Evolutionary conservation across 345 rosid species (phyloP).

Genomic region (Arabis hirsuta): DNA sequence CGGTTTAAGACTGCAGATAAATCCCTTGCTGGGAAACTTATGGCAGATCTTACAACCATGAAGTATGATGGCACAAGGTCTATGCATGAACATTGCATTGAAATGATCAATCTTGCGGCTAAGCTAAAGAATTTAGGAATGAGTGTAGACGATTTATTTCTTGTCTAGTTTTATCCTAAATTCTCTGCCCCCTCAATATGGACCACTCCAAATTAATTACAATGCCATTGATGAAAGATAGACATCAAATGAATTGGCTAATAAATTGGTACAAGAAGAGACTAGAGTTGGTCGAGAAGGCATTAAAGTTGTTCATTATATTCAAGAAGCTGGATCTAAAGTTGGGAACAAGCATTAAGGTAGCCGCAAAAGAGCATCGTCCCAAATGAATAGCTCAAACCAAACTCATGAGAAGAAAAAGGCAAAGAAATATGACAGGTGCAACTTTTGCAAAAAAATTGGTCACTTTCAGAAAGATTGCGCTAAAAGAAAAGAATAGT

Average conservation of each 20-base stretch:
- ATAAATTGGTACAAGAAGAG: background rate
- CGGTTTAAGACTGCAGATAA: background rate
- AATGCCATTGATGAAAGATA: background rate
- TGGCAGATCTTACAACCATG: no score
- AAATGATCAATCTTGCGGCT: no score
- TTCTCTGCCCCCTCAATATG: no score
- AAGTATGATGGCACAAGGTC: no score
- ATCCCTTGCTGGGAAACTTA: background rate
- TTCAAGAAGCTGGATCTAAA: background rate
- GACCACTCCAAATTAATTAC: no score
- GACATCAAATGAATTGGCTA: background rate
- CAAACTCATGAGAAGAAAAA: background rate
- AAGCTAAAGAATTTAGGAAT: no score
- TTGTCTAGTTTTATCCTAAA: no score
- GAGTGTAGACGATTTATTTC: no score
- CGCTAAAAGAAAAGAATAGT: slow-evolving; percentile 17
- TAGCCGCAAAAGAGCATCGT: background rate
- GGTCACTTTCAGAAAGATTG: slow-evolving; percentile 23
- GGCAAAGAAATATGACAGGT: background rate
- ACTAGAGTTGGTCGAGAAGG: background rate
- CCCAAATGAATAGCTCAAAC: background rate
- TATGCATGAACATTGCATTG: no score
- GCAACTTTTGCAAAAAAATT: background rate
- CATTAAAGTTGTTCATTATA: background rate
- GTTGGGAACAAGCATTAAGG: background rate